These are phyloP conservation scores for Leccinum arenicola DNA, from an alignment of 768 basidiomycete genomes.

Conservation along the genomic window DNA sequence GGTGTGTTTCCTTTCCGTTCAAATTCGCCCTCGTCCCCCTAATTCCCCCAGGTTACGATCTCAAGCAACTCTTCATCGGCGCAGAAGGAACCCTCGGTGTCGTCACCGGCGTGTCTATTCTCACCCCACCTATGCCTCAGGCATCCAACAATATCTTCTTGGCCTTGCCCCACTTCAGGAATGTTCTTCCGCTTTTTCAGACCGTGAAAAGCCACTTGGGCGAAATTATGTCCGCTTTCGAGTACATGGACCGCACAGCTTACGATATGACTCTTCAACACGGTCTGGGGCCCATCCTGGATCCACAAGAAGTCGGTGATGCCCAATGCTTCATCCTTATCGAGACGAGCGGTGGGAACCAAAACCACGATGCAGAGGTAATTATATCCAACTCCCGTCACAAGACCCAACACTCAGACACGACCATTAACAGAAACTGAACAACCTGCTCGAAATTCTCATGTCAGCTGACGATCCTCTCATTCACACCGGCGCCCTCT, in stretches of 20 bases:
- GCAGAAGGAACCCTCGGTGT: conserved; percentile 96
- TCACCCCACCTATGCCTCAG: conserved; percentile 79
- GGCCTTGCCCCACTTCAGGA: conserved; percentile 82
- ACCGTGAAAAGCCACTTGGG: conserved; percentile 79
- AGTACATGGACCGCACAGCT: conserved; percentile 87
- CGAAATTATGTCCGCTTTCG: conserved; percentile 96
- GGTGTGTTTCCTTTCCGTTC: conserved; percentile 44
- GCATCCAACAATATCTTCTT: conserved; percentile 91
- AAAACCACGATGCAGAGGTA: conserved; percentile 93
- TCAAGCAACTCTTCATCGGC: conserved; percentile 98
- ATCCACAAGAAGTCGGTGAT: conserved; percentile 69
- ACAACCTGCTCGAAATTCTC: conserved; percentile 71
- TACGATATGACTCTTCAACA: conserved; percentile 84
- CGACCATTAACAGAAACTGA: conserved; percentile 69
- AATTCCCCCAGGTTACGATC: conserved; percentile 73
- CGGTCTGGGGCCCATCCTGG: conserved; percentile 74
- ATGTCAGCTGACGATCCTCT: conserved; percentile 70
- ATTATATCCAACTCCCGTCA: conserved; percentile 13
- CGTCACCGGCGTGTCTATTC: conserved; percentile 91
- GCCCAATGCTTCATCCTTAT: conserved; percentile 88
- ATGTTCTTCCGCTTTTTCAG: conserved; percentile 82
- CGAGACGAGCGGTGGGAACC: conserved; percentile 91
- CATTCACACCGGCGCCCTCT: conserved; percentile 86
- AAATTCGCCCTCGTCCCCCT: not conserved
- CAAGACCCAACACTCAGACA: not conserved